Evolutionary conservation across 1,284 basidiomycete genomes (phyloP).

Genomic region (Papiliotrema fonsecae): DNA sequence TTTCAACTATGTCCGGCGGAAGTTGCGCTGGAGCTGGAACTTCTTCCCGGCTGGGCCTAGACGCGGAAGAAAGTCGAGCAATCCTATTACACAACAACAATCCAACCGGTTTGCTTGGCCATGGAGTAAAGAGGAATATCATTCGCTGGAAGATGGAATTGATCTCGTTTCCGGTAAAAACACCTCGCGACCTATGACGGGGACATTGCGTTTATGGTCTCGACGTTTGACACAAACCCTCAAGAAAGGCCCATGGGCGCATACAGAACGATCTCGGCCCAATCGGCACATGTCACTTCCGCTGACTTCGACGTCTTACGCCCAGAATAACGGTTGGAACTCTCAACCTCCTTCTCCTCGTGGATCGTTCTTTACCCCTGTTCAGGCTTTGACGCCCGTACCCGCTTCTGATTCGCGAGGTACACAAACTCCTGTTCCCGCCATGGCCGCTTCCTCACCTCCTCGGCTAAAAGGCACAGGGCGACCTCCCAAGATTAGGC

Average conservation of each 20-base stretch:
- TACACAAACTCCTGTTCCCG: neutral
- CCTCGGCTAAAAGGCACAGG: conserved; percentile 3
- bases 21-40: conserved; percentile 5
- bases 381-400: neutral
- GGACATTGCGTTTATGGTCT: conserved; percentile 21
- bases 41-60: conserved; percentile 6
- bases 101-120: conserved; percentile 7
- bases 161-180: conserved; percentile 1
- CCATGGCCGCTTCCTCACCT: neutral
- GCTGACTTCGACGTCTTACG: neutral
- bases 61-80: conserved; percentile 22
- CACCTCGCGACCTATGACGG: conserved; percentile 7
- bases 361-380: conserved; percentile 5
- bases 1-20: conserved; percentile 17
- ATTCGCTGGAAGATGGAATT: conserved; percentile 20
- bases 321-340: neutral
- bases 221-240: conserved; percentile 12
- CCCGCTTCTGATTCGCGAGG: neutral
- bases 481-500: conserved; percentile 10
- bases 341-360: conserved; percentile 5
- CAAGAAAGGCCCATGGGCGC: conserved; percentile 1
- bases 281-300: conserved; percentile 8
- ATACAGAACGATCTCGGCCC: neutral
- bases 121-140: conserved; percentile 5
- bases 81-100: too few species aligned